A percentile compares a stretch with the other conserved stretches of the same genome.
Conservation (phyloP, 2,329 filamentous ascomycete genomes). For the Fusarium fujikuroi region DNA sequence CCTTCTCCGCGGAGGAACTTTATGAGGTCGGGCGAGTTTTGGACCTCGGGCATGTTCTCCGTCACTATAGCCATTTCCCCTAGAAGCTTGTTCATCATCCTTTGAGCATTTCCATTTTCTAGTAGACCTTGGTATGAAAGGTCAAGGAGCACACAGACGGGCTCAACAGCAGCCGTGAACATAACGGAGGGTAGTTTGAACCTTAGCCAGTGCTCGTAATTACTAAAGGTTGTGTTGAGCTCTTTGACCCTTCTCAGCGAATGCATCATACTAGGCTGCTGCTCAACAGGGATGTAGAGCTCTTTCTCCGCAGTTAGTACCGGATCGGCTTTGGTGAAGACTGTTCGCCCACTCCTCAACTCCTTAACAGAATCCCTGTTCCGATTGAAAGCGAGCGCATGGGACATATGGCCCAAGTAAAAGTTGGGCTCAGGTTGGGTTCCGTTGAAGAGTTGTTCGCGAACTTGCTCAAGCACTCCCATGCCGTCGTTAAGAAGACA, state of each 20-base stretch:
- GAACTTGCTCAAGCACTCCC: slow-evolving; percentile 83
- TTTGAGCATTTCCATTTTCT: slow-evolving; percentile 71
- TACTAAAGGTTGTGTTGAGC: slow-evolving; percentile 37
- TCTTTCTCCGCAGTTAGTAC: slow-evolving; percentile 23
- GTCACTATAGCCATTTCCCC: slow-evolving; percentile 80
- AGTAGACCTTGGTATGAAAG: slow-evolving; percentile 77
- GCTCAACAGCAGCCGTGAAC: slow-evolving; percentile 80
- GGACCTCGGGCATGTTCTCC: slow-evolving; percentile 77
- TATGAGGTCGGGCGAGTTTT: slow-evolving; percentile 66
- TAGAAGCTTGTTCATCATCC: slow-evolving; percentile 76
- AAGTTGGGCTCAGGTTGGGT: slow-evolving; percentile 75
- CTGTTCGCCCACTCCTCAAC: slow-evolving; percentile 47
- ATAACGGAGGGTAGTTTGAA: slow-evolving; percentile 83
- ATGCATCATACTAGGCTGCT: slow-evolving; percentile 38
- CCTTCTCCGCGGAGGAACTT: slow-evolving; percentile 67
- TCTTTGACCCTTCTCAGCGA: slow-evolving; percentile 33
- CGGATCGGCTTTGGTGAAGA: slow-evolving; percentile 44
- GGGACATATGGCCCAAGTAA: slow-evolving; percentile 72
- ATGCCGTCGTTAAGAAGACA: slow-evolving; percentile 84
- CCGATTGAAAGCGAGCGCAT: slow-evolving; percentile 57
- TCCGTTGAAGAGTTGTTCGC: slow-evolving; percentile 75
- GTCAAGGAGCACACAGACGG: slow-evolving; percentile 82
- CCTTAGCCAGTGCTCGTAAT: slow-evolving; percentile 65
- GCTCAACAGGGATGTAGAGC: slow-evolving; percentile 30
- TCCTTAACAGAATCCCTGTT: slow-evolving; percentile 54